phyloP scores from a whole-genome alignment of 352 stramenopile genomes.

The Globisporangium mamillatum region DNA sequence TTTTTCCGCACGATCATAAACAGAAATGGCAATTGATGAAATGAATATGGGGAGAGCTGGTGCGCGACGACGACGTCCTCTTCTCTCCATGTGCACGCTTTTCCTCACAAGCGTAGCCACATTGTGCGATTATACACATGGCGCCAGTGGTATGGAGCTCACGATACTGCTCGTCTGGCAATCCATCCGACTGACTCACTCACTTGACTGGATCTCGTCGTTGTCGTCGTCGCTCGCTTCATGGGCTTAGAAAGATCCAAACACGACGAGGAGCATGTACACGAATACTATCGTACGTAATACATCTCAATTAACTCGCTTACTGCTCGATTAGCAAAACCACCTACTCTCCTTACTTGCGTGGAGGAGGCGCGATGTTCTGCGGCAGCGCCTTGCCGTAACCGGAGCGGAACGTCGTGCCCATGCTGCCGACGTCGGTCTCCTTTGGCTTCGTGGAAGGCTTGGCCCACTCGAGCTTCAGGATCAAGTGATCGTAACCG shows the following conservation, averaged over 20 bases:
- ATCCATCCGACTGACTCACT: background rate
- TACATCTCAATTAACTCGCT: conserved; percentile 7
- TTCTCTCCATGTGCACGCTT: background rate
- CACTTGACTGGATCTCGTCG: background rate
- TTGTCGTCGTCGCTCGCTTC: background rate
- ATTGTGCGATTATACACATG: background rate
- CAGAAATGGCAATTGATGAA: background rate
- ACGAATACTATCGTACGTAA: conserved; percentile 7
- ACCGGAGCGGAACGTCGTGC: conserved; percentile 85
- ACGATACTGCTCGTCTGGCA: background rate
- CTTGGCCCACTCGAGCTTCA: conserved; percentile 99
- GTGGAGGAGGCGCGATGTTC: conserved; percentile 72
- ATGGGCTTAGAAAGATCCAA: background rate
- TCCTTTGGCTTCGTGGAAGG: conserved; percentile 87
- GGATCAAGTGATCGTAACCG: conserved; percentile 99
- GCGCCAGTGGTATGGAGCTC: conserved; percentile 6
- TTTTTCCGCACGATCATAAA: conserved; percentile 4
- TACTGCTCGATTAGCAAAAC: background rate
- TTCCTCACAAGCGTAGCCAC: background rate
- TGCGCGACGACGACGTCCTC: background rate
- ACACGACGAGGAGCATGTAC: background rate
- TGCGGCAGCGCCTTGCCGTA: conserved; percentile 88
- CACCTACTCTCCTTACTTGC: conserved; percentile 57
- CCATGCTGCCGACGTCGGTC: conserved; percentile 75
- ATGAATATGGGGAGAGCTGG: conserved; percentile 3